A percentile compares a stretch with the other conserved stretches of the same genome.
Evolutionary conservation across 164 flowering plant genomes (phyloP).

Genomic region (Vitis vinifera): ASM3070453v1 NC_081821.1:6547001-6547500

Average conservation of each 20-base stretch:
- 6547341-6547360: slow-evolving; percentile 6
- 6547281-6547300: slow-evolving; percentile 4
- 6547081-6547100: too few relatives aligned
- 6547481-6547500: neutral
- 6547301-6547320: slow-evolving; percentile 10
- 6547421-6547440: neutral
- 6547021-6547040: too few relatives aligned
- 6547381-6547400: slow-evolving; percentile 2
- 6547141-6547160: slow-evolving; percentile 17
- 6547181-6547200: neutral
- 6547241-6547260: neutral
- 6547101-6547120: too few relatives aligned
- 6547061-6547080: too few relatives aligned
- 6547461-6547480: neutral
- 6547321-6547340: slow-evolving; percentile 1
- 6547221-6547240: neutral
- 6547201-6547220: neutral
- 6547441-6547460: neutral
- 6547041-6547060: too few relatives aligned
- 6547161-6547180: slow-evolving; percentile 2
- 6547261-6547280: neutral
- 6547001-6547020: too few relatives aligned
- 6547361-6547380: slow-evolving; percentile 10
- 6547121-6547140: neutral
- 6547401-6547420: neutral